phyloP scores from a whole-genome alignment of 2,329 filamentous ascomycete genomes.

The Colletotrichum sp. region DNA sequence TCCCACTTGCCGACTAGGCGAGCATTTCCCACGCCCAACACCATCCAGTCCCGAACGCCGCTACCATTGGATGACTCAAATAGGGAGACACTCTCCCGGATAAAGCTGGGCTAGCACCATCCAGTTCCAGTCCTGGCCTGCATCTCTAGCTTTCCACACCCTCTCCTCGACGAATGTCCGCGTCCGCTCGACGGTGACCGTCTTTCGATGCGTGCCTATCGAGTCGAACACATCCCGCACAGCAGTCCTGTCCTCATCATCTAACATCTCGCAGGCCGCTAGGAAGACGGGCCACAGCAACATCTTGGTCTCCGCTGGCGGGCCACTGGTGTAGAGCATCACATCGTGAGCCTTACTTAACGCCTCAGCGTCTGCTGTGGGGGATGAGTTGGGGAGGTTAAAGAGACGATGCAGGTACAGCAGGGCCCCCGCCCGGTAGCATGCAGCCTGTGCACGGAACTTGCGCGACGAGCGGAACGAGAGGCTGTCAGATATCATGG shows the following conservation, averaged over 20 bases:
- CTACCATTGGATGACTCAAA: slow-evolving; percentile 20
- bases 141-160: slow-evolving; percentile 32
- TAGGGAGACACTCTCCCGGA: slow-evolving; percentile 33
- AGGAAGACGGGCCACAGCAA: slow-evolving; percentile 34
- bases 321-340: slow-evolving; percentile 27
- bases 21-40: neutral
- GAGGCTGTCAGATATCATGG: slow-evolving; percentile 22
- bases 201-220: slow-evolving; percentile 29
- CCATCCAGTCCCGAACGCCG: neutral
- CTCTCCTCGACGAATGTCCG: slow-evolving; percentile 28
- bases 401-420: slow-evolving; percentile 32
- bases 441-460: slow-evolving; percentile 31
- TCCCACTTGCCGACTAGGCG: neutral
- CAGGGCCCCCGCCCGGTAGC: slow-evolving; percentile 28
- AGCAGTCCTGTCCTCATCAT: slow-evolving; percentile 25
- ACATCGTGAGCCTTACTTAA: slow-evolving; percentile 31
- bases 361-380: slow-evolving; percentile 26
- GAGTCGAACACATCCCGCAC: slow-evolving; percentile 28
- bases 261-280: slow-evolving; percentile 30
- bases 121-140: slow-evolving; percentile 31
- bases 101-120: slow-evolving; percentile 29
- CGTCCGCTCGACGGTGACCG: slow-evolving; percentile 29
- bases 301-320: slow-evolving; percentile 29
- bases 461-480: slow-evolving; percentile 29
- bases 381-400: slow-evolving; percentile 24